Evolutionary conservation across 371 early-diverging fungal species (phyloP).

Genomic region (Actinomucor elegans): DNA sequence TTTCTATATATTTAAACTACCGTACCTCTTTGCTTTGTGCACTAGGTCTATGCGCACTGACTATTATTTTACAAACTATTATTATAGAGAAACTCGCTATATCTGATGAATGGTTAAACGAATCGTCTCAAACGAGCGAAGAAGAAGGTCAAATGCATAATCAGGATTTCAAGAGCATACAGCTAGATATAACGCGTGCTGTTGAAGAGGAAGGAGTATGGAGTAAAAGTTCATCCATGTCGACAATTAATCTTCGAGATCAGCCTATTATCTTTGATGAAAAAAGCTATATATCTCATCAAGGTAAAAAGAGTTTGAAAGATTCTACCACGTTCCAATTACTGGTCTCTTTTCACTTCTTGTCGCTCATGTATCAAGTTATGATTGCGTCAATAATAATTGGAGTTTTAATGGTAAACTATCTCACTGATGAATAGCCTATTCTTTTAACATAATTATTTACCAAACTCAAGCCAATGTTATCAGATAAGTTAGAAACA

Average conservation of each 20-base stretch:
- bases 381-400: neutral
- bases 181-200: neutral
- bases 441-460: no score
- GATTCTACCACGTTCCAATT: neutral
- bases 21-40: constrained; percentile 1
- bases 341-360: neutral
- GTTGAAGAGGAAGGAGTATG: constrained; percentile 5
- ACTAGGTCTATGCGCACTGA: neutral
- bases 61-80: constrained; percentile 1
- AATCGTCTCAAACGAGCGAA: neutral
- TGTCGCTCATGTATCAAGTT: constrained; percentile 3
- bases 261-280: constrained; percentile 10
- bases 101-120: neutral
- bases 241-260: constrained; percentile 12
- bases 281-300: neutral
- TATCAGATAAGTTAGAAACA: neutral
- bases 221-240: constrained; percentile 18
- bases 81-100: constrained; percentile 2
- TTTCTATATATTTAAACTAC: neutral
- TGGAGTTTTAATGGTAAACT: constrained; percentile 9
- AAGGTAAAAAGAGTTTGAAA: neutral
- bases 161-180: constrained; percentile 8
- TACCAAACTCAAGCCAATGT: neutral
- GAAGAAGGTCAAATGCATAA: neutral
- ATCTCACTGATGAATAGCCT: neutral